phyloP scores from a whole-genome alignment of 108 stramenopile genomes.

The Discostella pseudostelligera region DNA sequence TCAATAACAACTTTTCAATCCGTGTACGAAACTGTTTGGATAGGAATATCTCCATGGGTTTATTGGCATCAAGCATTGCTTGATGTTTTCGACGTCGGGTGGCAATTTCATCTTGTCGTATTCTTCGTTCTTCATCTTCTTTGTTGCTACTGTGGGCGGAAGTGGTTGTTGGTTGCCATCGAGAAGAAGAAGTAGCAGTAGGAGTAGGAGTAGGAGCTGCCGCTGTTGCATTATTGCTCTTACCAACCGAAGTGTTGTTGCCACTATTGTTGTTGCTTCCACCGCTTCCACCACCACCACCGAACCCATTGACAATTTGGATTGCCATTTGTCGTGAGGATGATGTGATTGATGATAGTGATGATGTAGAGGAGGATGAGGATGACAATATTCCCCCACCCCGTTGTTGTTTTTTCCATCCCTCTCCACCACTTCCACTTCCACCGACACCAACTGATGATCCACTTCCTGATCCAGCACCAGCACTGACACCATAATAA shows the following conservation, averaged over 20 bases:
- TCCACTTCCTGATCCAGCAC: too few relatives aligned
- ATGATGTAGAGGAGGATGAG: constrained; percentile 20
- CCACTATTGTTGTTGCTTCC: too few relatives aligned
- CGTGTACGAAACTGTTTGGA: constrained; percentile 57
- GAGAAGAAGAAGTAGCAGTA: too few relatives aligned
- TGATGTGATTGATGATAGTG: too few relatives aligned
- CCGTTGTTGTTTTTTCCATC: too few relatives aligned
- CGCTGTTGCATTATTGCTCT: too few relatives aligned
- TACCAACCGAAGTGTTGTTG: too few relatives aligned
- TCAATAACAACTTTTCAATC: constrained; percentile 64
- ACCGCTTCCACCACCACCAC: too few relatives aligned
- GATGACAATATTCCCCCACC: constrained; percentile 24
- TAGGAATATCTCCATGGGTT: constrained; percentile 72
- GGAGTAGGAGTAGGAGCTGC: too few relatives aligned
- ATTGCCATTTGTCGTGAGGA: constrained; percentile 14
- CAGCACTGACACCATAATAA: too few relatives aligned
- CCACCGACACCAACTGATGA: too few relatives aligned
- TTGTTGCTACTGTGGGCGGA: constrained; percentile 39
- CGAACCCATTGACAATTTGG: too few relatives aligned
- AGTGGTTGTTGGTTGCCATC: constrained; percentile 7
- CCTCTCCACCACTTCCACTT: constrained; percentile 5
- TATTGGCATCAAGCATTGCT: constrained; percentile 78
- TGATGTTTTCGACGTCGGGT: constrained; percentile 65
- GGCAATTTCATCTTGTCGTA: constrained; percentile 49
- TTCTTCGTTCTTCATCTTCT: constrained; percentile 40